These are phyloP conservation scores for Solanum chiquidenum DNA, from an alignment of 257 asterid genomes.

Conservation along the genomic window DNA sequence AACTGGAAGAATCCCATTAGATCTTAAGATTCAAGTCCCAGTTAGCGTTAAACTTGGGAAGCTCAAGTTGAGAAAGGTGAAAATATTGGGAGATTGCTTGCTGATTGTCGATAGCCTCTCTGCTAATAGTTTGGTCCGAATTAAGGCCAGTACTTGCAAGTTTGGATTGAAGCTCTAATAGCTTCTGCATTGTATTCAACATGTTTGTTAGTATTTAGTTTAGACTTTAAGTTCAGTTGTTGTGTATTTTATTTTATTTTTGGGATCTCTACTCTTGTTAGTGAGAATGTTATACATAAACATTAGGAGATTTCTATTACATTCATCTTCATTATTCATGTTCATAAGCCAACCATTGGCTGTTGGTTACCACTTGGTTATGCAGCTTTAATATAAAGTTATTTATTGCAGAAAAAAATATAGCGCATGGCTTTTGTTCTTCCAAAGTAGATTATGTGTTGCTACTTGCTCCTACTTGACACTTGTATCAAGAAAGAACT, in stretches of 20 bases:
- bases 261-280: not conserved
- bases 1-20: conserved; percentile 68
- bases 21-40: conserved; percentile 70
- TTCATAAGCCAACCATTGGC: not conserved
- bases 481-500: not conserved
- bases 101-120: conserved; percentile 71
- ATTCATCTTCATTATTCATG: not conserved
- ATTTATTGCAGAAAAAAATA: not conserved
- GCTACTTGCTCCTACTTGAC: not conserved
- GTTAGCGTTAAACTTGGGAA: conserved; percentile 63
- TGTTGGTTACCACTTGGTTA: not conserved
- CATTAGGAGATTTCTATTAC: not conserved
- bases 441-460: not conserved
- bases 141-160: conserved; percentile 64
- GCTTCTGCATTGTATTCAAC: not conserved
- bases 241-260: not conserved
- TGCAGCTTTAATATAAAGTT: not conserved
- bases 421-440: not conserved
- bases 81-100: conserved; percentile 56
- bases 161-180: conserved; percentile 54
- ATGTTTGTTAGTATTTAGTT: not conserved
- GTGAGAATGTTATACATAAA: not conserved
- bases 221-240: not conserved
- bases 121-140: conserved; percentile 47
- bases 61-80: conserved; percentile 59